These are phyloP conservation scores for Populus euphratica DNA, from an alignment of 345 rosid genomes.

Conservation along the genomic window DNA sequence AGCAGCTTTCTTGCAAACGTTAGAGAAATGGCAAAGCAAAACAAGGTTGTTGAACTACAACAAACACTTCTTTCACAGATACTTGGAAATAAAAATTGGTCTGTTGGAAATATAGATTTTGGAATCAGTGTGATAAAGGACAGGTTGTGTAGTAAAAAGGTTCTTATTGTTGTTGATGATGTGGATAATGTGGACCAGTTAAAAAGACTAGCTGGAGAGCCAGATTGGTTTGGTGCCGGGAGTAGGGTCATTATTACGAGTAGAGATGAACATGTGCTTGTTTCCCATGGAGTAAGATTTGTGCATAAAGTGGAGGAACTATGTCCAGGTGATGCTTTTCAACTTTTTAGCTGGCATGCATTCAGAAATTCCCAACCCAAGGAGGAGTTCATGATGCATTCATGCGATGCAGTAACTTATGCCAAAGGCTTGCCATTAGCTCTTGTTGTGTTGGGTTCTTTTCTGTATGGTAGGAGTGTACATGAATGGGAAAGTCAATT, in stretches of 20 bases:
- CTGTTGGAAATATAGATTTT: neutral
- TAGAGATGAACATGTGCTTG: neutral
- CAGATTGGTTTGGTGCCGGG: conserved; percentile 7
- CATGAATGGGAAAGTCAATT: conserved; percentile 14
- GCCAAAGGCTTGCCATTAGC: conserved; percentile 15
- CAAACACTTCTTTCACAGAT: conserved; percentile 10
- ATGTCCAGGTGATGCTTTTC: neutral
- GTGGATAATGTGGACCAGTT: conserved; percentile 4
- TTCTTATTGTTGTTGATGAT: conserved; percentile 19
- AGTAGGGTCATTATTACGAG: conserved; percentile 19
- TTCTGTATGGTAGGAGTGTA: conserved; percentile 1
- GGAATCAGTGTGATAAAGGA: neutral
- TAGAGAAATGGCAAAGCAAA: conserved; percentile 4
- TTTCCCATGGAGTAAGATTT: conserved; percentile 1
- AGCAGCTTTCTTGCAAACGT: conserved; percentile 14
- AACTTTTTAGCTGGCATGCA: conserved; percentile 14
- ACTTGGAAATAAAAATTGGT: neutral
- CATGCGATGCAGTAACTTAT: neutral
- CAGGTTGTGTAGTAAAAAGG: neutral
- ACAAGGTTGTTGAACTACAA: neutral
- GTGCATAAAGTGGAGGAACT: conserved; percentile 4
- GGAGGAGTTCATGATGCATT: neutral
- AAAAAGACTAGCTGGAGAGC: neutral
- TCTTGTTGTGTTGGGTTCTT: conserved; percentile 21
- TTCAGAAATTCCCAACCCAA: neutral